phyloP scores from a whole-genome alignment of 2,329 filamentous ascomycete species.

The Fusarium drepaniforme region DNA sequence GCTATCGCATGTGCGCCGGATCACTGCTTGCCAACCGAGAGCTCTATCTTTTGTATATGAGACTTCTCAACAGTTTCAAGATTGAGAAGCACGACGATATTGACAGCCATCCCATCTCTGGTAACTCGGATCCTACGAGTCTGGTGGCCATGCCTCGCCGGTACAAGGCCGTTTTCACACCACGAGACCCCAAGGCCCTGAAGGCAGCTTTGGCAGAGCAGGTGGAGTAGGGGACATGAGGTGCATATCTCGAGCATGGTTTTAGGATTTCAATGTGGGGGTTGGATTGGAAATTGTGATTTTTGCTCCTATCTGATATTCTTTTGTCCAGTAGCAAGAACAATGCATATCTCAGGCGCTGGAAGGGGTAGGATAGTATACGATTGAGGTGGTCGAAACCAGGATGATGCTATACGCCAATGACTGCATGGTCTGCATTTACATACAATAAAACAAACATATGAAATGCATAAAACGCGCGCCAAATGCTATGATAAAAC shows the following conservation, averaged over 20 bases:
- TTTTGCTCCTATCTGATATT: background rate
- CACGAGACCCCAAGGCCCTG: conserved; percentile 50
- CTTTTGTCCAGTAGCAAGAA: background rate
- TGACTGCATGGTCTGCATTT: background rate
- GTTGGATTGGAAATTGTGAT: background rate
- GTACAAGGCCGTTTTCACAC: conserved; percentile 70
- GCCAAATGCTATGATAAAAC: background rate
- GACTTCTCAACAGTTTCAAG: conserved; percentile 71
- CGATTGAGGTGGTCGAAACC: background rate
- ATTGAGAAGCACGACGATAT: conserved; percentile 66
- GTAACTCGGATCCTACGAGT: conserved; percentile 71
- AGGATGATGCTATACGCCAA: background rate
- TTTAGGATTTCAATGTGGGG: background rate
- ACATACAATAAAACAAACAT: background rate
- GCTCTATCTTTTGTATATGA: conserved; percentile 73
- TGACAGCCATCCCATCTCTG: conserved; percentile 69
- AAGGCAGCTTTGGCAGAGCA: conserved; percentile 27
- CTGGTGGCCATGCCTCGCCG: conserved; percentile 70
- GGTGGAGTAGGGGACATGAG: background rate
- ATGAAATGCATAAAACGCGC: background rate
- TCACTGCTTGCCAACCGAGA: conserved; percentile 69
- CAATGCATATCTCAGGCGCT: background rate
- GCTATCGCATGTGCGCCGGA: conserved; percentile 77
- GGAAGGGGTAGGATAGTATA: background rate
- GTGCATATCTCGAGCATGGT: background rate